phyloP scores from a whole-genome alignment of 2,329 filamentous ascomycete genomes.

The Ophiocordyceps camponoti-saundersi region DNA sequence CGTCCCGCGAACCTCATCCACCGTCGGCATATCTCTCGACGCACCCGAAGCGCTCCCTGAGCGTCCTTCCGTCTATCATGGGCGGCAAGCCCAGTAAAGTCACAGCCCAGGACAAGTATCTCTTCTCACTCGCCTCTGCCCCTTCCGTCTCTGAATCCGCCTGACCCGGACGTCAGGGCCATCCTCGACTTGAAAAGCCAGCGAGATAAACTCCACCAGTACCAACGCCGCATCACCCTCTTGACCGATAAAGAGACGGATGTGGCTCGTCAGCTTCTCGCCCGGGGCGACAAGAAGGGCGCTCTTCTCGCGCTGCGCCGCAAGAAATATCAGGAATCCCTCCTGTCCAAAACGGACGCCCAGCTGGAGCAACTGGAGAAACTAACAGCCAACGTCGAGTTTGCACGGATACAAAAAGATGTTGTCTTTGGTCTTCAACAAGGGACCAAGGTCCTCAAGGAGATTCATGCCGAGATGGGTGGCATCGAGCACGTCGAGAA shows the following conservation, averaged over 20 bases:
- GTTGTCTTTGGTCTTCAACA: constrained; percentile 84
- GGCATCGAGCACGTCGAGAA: constrained; percentile 88
- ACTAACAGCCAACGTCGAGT: constrained; percentile 79
- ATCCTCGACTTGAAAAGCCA: constrained; percentile 97
- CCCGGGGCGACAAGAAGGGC: constrained; percentile 59
- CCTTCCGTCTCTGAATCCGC: background rate
- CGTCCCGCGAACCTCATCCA: background rate
- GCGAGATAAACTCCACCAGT: constrained; percentile 92
- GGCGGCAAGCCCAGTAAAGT: constrained; percentile 39
- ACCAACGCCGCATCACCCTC: constrained; percentile 75
- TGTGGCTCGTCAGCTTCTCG: constrained; percentile 69
- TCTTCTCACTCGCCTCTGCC: background rate
- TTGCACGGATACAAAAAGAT: constrained; percentile 92
- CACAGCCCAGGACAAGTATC: constrained; percentile 70
- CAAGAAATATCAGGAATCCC: constrained; percentile 92
- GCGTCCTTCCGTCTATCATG: constrained; percentile 18
- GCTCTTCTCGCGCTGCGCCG: constrained; percentile 78
- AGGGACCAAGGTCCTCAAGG: constrained; percentile 73
- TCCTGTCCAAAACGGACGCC: constrained; percentile 75
- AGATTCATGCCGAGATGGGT: constrained; percentile 92
- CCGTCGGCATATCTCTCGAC: constrained; percentile 5
- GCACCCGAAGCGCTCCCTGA: constrained; percentile 18
- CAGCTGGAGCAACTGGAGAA: constrained; percentile 91
- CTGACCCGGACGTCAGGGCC: constrained; percentile 37
- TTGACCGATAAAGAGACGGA: constrained; percentile 78